Evolutionary conservation across 1,284 basidiomycete species (phyloP), one percentile per base, ranked within the genome.

Genomic region (Coniferiporia weirii): DNA sequence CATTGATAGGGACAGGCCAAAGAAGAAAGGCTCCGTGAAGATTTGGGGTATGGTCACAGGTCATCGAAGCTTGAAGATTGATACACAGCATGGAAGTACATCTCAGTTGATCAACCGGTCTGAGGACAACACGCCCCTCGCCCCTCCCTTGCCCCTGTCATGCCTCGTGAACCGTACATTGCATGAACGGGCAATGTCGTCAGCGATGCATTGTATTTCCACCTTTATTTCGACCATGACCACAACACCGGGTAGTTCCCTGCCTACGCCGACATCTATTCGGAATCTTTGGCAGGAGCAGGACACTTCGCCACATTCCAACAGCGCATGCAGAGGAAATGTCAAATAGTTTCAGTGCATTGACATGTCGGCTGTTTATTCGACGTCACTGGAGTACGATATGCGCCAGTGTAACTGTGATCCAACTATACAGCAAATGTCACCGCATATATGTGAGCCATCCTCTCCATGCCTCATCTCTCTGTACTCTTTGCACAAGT

Each of bases 141-240:
- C 88, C 1, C 93, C 93, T 1, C 93, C 93, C 4, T 93, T 93
- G 3, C 87, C 91, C 2, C 70, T 95, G 59, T 90, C 89, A 0
- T 93, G 92, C 73, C 80, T 95, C 43, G 89, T 93, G 1, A 81
- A 83, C 63, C 80, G 89, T 56, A 75, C 80, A n/a, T 74, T 74
- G 22, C 50, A 56, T 8, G 60, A 61, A 19, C 56, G 60, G 5
- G 20, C 60, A n/a, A 54, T 58, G 52, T 61, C 60, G 43, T 75
- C 73, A 40, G 70, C 73, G 46, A 71, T 72, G 63, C 80, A 86
- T 9, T 86, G 86, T 67, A 85, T 85, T 9, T 81, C 82, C 78
- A 74, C 56, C 66, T 68, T 63, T 72, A 70, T 56, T 69, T 19
- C 48, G 19, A 40, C 32, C 4, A 17, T 7, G 15, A 40, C 38